phyloP scores from a whole-genome alignment of 2,329 filamentous ascomycete species.

The Golovinomyces cichoracearum region DNA sequence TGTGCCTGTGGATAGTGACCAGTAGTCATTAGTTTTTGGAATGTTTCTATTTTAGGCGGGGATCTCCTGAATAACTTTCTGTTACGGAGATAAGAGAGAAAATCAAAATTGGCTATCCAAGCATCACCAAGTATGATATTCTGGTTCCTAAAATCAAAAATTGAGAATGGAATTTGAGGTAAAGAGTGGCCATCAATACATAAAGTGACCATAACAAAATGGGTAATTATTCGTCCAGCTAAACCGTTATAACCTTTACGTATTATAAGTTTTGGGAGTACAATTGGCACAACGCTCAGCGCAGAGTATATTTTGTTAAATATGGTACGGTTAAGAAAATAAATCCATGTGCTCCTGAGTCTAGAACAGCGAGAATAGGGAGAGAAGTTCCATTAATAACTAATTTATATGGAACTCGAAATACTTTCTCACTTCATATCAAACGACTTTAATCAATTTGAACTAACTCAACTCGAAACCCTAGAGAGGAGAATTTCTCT shows the following conservation, averaged over 20 bases:
- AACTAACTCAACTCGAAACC: background rate
- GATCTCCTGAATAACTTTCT: background rate
- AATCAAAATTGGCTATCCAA: background rate
- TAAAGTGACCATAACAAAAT: background rate
- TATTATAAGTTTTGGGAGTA: background rate
- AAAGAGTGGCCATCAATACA: background rate
- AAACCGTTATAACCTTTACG: background rate
- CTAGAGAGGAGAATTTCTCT: slow-evolving; percentile 1
- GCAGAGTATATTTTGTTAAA: background rate
- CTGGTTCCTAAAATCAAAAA: background rate
- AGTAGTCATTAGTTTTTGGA: no score
- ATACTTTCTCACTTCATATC: background rate
- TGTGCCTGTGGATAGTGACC: no score
- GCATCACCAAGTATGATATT: background rate
- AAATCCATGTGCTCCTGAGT: slow-evolving; percentile 1
- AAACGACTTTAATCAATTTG: background rate
- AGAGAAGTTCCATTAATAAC: background rate
- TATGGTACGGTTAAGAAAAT: background rate
- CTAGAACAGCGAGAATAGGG: background rate
- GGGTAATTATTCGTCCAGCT: no score
- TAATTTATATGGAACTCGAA: background rate
- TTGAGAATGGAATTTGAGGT: background rate
- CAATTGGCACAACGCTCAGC: background rate
- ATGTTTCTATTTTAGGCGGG: background rate
- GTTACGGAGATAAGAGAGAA: background rate